phyloP scores from a whole-genome alignment of 176 grass and related monocot species.

The Oropetium thomaeum region DNA sequence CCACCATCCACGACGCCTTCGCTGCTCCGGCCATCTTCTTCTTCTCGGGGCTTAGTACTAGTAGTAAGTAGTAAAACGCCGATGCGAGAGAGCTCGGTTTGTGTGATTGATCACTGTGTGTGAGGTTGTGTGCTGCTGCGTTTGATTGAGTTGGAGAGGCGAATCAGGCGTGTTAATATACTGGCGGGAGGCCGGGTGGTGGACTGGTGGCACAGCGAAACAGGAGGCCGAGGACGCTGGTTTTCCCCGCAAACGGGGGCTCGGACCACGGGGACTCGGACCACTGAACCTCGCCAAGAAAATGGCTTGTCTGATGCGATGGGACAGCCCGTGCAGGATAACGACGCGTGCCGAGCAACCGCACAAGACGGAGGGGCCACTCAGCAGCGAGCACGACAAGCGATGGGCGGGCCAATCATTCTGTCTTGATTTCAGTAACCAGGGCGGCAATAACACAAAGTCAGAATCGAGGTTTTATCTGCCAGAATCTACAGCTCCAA shows the following conservation, averaged over 20 bases:
- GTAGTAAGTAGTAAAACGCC: too few species aligned
- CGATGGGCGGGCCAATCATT: too few species aligned
- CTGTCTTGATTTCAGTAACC: too few species aligned
- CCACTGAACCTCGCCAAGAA: too few species aligned
- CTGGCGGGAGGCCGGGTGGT: background rate
- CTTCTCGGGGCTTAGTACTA: background rate
- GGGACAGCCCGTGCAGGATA: too few species aligned
- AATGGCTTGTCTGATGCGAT: background rate
- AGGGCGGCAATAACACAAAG: too few species aligned
- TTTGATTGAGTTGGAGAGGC: background rate
- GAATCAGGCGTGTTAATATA: background rate
- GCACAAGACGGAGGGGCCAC: too few species aligned
- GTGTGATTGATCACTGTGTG: background rate
- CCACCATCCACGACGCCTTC: constrained; percentile 48
- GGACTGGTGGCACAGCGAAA: background rate
- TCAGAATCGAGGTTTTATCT: too few species aligned
- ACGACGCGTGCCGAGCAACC: too few species aligned
- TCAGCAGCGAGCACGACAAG: too few species aligned
- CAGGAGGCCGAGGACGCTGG: background rate
- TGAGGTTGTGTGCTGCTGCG: background rate
- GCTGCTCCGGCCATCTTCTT: constrained; percentile 33
- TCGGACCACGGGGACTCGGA: too few species aligned
- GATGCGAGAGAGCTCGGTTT: background rate
- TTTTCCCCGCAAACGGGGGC: constrained; percentile 27
- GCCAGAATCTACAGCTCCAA: too few species aligned